Evolutionary conservation across 305 asterid species (phyloP).

Genomic region (Fraxinus albicans): DNA sequence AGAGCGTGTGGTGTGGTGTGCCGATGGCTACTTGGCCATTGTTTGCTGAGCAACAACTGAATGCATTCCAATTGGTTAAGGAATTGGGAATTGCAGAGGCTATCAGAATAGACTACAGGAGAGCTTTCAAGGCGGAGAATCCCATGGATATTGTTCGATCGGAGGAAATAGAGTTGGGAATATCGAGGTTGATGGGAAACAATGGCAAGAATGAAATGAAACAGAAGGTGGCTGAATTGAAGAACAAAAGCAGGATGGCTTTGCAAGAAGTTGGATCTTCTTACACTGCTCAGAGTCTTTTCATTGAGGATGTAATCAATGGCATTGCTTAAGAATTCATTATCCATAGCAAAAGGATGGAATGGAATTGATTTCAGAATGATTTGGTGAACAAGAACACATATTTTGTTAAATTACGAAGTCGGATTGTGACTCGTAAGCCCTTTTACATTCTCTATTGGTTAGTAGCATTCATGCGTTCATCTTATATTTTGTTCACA

Average conservation of each 20-base stretch:
- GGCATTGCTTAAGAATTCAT: background rate
- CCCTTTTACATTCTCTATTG: no score
- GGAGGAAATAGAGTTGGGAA: background rate
- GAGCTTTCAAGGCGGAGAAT: background rate
- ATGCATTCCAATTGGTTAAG: slow-evolving; percentile 28
- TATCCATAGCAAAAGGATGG: background rate
- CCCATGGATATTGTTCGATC: background rate
- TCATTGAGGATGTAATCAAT: slow-evolving; percentile 14
- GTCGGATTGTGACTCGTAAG: background rate
- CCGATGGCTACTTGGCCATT: slow-evolving; percentile 36
- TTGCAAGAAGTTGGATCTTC: slow-evolving; percentile 22
- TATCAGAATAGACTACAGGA: slow-evolving; percentile 26
- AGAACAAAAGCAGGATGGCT: slow-evolving; percentile 6
- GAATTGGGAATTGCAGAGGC: slow-evolving; percentile 28
- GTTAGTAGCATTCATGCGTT: no score
- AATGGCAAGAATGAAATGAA: background rate
- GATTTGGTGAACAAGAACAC: background rate
- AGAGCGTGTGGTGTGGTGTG: slow-evolving; percentile 27
- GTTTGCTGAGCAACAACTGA: slow-evolving; percentile 34
- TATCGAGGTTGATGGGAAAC: slow-evolving; percentile 9
- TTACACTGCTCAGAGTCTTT: background rate
- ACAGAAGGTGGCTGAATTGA: slow-evolving; percentile 4
- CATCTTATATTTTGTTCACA: background rate
- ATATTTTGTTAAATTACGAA: background rate
- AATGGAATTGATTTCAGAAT: background rate